A percentile compares a stretch with the other conserved stretches of the same genome.
phyloP scores from a whole-genome alignment of 2,329 filamentous ascomycete genomes.

The Aspergillus persii region DNA sequence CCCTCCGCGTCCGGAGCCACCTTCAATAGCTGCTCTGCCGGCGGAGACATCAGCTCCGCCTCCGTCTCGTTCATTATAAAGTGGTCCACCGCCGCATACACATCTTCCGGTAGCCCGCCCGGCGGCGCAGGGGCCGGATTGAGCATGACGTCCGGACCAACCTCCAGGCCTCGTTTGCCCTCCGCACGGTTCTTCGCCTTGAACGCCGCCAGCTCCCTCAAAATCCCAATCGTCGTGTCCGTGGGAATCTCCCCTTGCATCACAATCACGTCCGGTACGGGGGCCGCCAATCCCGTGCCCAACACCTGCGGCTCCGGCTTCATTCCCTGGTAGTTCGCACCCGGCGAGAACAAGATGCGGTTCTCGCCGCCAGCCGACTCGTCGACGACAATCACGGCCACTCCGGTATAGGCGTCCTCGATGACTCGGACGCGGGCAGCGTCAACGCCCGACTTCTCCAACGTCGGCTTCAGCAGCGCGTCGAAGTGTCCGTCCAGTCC shows the following conservation, averaged over 20 bases:
- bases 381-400: slow-evolving; percentile 75
- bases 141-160: slow-evolving; percentile 64
- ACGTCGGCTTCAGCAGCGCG: slow-evolving; percentile 55
- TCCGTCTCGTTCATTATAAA: slow-evolving; percentile 91
- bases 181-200: slow-evolving; percentile 46
- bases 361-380: slow-evolving; percentile 68
- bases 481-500: slow-evolving; percentile 61
- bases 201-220: slow-evolving; percentile 39
- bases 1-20: slow-evolving; percentile 32
- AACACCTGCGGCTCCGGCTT: slow-evolving; percentile 40
- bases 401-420: slow-evolving; percentile 58
- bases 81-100: slow-evolving; percentile 68
- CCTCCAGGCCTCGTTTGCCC: slow-evolving; percentile 33
- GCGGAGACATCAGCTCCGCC: slow-evolving; percentile 68
- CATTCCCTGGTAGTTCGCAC: slow-evolving; percentile 61
- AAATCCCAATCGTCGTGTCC: slow-evolving; percentile 61
- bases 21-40: slow-evolving; percentile 31
- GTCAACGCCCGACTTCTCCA: slow-evolving; percentile 63
- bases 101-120: slow-evolving; percentile 62
- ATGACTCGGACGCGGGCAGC: slow-evolving; percentile 52
- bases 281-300: slow-evolving; percentile 34
- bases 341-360: slow-evolving; percentile 70
- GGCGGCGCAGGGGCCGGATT: slow-evolving; percentile 89
- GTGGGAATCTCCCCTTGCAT: slow-evolving; percentile 78
- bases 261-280: slow-evolving; percentile 62